phyloP scores from a whole-genome alignment of 345 rosid species.

The Salix suchowensis region DNA sequence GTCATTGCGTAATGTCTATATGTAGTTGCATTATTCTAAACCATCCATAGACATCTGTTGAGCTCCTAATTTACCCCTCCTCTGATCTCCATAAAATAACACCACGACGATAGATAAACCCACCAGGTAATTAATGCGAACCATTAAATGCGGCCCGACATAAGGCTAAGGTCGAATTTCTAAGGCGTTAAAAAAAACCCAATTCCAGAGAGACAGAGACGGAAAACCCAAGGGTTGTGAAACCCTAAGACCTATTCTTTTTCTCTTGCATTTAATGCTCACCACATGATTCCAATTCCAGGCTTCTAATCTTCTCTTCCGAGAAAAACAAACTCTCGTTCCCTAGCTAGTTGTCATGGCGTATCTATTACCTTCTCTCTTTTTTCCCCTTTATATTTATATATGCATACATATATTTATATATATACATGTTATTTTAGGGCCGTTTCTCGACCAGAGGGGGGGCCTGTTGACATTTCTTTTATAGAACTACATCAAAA shows the following conservation, averaged over 20 bases:
- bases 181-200: constrained; percentile 29
- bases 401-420: background rate
- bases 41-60: background rate
- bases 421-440: constrained; percentile 7
- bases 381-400: background rate
- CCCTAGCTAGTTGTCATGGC: constrained; percentile 39
- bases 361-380: background rate
- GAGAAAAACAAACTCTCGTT: constrained; percentile 28
- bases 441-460: constrained; percentile 4
- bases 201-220: constrained; percentile 32
- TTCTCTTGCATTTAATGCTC: constrained; percentile 55
- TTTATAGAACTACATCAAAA: constrained; percentile 11
- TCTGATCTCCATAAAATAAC: background rate
- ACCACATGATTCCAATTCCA: constrained; percentile 68
- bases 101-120: background rate
- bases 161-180: constrained; percentile 29
- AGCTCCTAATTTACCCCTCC: background rate
- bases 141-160: constrained; percentile 49
- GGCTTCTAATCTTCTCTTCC: constrained; percentile 48
- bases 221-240: constrained; percentile 25
- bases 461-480: constrained; percentile 13
- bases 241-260: constrained; percentile 39
- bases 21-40: background rate
- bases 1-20: background rate
- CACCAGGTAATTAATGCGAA: constrained; percentile 19